Base-by-base conservation (phyloP, 768 basidiomycete species). In the Fibroporia radiculosa region DNA sequence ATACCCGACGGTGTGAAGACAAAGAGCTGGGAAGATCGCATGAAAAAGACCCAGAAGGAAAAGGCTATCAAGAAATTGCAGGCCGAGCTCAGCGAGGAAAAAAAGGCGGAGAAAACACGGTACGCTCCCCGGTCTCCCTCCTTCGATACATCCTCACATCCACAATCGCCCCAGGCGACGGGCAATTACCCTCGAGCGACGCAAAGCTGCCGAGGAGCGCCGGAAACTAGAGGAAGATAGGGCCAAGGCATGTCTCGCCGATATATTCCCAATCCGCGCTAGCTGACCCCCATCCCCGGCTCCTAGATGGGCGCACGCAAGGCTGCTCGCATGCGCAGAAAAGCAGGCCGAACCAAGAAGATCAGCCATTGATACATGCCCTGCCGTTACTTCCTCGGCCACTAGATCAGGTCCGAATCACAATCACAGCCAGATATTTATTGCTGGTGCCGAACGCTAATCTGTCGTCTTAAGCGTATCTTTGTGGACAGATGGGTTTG, bases 251-350 rank as follows among this genome's bases (percentile, higher is more conserved):
- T 53, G 50, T 40, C 41, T 29, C 40, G 20, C 27, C 4, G 5
- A 42, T 20, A 11, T 18, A 8, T 1, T 19, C 40, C 32, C n/a
- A n/a, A 8, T 44, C 3, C 28, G 7, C 1, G 5, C 28, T 20
- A 40, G 16, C 42, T 48, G 48, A 39, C 32, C 16, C 13, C 18
- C n/a, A 44, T 50, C 16, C 35, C 34, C 38, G 18, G 26, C 32
- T 25, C 33, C 10, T 52, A 90, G 88, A 84, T 92, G 81, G 84
- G 88, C 45, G 84, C 82, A 36, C 71, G 78, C 44, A 90, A 82
- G 62, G 77, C 86, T 31, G 82, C 84, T 13, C 70, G 88, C 46
- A 66, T 85, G 27, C 76, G 80, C 45, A 77, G 82, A 45, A 83
- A 68, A 64, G 80, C 79, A 38, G 88, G 88, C 32, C 71, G 85